Evolutionary conservation across 129 eudicot genomes (phyloP), one percentile per base, ranked within the genome.

Genomic region (Flaveria trinervia): DNA sequence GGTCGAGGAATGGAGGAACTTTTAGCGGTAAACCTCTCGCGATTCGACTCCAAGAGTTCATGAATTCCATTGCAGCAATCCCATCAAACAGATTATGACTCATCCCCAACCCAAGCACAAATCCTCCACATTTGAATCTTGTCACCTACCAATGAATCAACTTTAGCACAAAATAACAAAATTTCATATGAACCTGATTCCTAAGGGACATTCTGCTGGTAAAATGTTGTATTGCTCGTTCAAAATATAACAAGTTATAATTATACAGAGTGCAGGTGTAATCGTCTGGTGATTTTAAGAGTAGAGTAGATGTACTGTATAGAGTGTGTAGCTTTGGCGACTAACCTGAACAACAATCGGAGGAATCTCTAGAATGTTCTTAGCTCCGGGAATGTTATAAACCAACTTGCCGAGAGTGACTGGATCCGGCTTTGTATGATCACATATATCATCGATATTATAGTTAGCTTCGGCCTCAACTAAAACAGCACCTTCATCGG

Each of bases 41-140:
- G 17, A 61, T 79, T 78, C 90, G 88, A 61, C 96, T 89, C 98
- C 98, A 93, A 1, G 95, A 81, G 60, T 85, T 93, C 8, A 93
- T 84, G 73, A 93, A 90, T 30, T 90, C 95, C 92, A 93, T 91
- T 0, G 98, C 98, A 1, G 88, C 93, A 25, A 88, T 85, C 65
- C 98, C 98, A 75, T 93, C 98, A 55, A 87, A 87, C 81, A 93
- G 82, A 61, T 96, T 90, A 33, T 93, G 98, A 87, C 88, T 93
- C 91, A 88, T 85, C 68, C 96, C 83, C 17, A 93, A 52, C 26
- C 98, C 98, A 12, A 93, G 82, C 44, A 91, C 96, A 88, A 93
- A 93, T 30, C 96, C 96, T 78, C 98, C 98, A 79, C 96, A 90
- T 52, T 85, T 88, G 87, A 90, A 93, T 68, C 88, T 93, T 59